Evolutionary conservation across 306 rosid species (phyloP).

Genomic region (Canavalia ensiformis): DNA sequence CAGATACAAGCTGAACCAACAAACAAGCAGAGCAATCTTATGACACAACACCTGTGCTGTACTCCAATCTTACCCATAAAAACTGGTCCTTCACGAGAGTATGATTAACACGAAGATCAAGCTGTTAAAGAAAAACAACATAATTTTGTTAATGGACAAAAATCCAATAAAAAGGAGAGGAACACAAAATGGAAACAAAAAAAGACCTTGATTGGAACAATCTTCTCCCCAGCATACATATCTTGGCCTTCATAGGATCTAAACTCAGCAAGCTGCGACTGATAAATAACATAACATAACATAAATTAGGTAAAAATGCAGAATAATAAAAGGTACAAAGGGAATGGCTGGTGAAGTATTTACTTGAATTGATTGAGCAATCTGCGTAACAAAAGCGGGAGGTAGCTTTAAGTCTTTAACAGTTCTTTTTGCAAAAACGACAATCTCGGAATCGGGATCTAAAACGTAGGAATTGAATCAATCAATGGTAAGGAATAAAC

Average conservation of each 20-base stretch:
- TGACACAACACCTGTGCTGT: background rate
- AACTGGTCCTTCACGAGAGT: conserved; percentile 90
- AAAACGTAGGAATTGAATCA: background rate
- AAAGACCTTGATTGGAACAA: conserved; percentile 85
- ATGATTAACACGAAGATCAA: conserved; percentile 93
- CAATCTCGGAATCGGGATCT: conserved; percentile 92
- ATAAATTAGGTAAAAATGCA: background rate
- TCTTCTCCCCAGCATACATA: conserved; percentile 88
- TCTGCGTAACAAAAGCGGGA: conserved; percentile 76
- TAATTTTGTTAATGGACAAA: background rate
- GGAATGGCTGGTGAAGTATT: conserved; percentile 13
- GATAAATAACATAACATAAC: conserved; percentile 42
- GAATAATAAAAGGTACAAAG: background rate
- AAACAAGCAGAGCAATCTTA: conserved; percentile 17
- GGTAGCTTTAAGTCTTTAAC: conserved; percentile 89
- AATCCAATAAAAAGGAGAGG: background rate
- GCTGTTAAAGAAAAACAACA: conserved; percentile 58
- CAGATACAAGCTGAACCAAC: conserved; percentile 30
- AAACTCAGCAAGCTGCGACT: conserved; percentile 85
- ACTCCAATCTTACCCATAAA: conserved; percentile 80
- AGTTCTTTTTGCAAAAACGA: conserved; percentile 77
- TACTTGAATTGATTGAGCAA: conserved; percentile 89
- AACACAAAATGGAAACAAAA: background rate
- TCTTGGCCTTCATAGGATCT: conserved; percentile 89
- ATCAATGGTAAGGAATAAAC: background rate